These are phyloP conservation scores for Acacia confusa DNA, from an alignment of 306 rosid genomes.

Conservation along the genomic window DNA sequence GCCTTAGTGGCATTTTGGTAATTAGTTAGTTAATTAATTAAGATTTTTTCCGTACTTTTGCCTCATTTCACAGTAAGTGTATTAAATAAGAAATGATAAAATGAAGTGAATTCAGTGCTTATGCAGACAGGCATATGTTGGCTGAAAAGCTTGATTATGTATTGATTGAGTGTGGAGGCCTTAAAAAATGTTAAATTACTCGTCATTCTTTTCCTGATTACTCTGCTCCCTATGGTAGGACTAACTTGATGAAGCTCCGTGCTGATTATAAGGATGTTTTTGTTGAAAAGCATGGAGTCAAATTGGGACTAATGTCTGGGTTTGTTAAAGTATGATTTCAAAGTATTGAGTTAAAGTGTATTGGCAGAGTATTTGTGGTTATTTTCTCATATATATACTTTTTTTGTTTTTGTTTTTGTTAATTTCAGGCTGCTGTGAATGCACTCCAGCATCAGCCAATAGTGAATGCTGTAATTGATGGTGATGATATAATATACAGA, in stretches of 20 bases:
- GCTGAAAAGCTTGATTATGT: conserved; percentile 1
- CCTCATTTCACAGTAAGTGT: not conserved
- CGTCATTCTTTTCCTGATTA: conserved; percentile 32
- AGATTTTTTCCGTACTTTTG: too few species aligned
- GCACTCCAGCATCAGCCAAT: conserved; percentile 60
- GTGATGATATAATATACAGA: conserved; percentile 66
- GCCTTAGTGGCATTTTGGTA: too few species aligned
- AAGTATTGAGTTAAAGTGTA: conserved; percentile 10
- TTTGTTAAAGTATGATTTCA: conserved; percentile 57
- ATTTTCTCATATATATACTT: conserved; percentile 19
- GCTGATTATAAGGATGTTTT: conserved; percentile 65
- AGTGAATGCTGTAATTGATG: conserved; percentile 67
- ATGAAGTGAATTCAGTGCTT: conserved; percentile 1
- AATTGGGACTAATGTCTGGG: conserved; percentile 66
- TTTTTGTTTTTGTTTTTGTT: not conserved
- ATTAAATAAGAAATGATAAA: not conserved
- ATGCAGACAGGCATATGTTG: not conserved
- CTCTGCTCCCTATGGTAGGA: conserved; percentile 44
- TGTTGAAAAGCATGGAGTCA: conserved; percentile 63
- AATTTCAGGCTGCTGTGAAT: conserved; percentile 60
- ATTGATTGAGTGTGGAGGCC: not conserved
- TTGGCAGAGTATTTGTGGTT: not conserved
- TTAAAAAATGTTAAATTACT: conserved; percentile 2
- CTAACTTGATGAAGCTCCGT: conserved; percentile 63
- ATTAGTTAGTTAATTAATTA: too few species aligned